Evolutionary conservation across 192 early-diverging fungal species (phyloP).

Genomic region (Haplosporangium gracile): DNA sequence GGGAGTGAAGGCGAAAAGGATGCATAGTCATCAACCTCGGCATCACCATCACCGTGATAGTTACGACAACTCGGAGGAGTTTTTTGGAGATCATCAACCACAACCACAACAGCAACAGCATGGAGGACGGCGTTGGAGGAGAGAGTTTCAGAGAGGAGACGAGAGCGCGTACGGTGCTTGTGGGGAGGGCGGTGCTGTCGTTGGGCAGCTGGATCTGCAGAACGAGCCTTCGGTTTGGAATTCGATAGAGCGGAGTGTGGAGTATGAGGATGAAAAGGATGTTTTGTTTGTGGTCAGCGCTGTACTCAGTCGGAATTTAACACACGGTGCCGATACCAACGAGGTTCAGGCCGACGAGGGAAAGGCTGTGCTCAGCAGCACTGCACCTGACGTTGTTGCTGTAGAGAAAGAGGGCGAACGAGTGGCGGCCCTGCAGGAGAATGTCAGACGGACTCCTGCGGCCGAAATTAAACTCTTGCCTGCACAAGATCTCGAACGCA

Average conservation of each 20-base stretch:
- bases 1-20: not conserved
- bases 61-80: not conserved
- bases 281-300: not conserved
- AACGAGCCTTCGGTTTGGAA: not conserved
- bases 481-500: not conserved
- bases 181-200: not conserved
- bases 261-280: not conserved
- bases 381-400: not conserved
- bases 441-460: not conserved
- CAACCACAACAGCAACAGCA: not conserved
- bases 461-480: not conserved
- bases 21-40: not conserved
- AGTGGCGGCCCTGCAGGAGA: not conserved
- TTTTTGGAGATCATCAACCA: not conserved
- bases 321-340: not conserved
- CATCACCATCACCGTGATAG: not conserved
- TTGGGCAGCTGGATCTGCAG: slow-evolving; percentile 1
- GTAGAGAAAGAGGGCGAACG: not conserved
- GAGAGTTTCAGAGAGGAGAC: not conserved
- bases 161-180: not conserved
- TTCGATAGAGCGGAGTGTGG: not conserved
- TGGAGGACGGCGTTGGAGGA: not conserved
- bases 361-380: not conserved
- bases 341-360: not conserved
- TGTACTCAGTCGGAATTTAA: not conserved